phyloP scores from a whole-genome alignment of 345 rosid species.

The Gynandropsis gynandra region DNA sequence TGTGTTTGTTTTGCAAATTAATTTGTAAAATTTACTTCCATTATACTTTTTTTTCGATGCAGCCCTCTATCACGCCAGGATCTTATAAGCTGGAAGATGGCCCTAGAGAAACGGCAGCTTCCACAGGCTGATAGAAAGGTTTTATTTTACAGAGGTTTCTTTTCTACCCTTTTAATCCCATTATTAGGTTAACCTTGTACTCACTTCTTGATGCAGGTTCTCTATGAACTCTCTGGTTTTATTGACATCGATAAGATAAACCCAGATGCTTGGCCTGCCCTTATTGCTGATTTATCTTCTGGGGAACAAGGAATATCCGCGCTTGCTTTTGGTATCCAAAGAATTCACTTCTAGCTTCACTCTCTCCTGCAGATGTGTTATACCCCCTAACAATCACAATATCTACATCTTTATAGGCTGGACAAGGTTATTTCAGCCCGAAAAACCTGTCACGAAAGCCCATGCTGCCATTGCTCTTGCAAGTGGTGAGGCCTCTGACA shows the following conservation, averaged over 20 bases:
- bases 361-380: constrained; percentile 10
- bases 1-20: too few relatives aligned
- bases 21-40: too few relatives aligned
- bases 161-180: neutral
- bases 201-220: constrained; percentile 35
- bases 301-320: constrained; percentile 89
- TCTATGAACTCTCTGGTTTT: constrained; percentile 73
- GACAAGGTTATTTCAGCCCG: constrained; percentile 93
- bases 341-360: constrained; percentile 15
- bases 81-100: constrained; percentile 98
- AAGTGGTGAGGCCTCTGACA: constrained; percentile 75
- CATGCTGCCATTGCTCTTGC: constrained; percentile 97
- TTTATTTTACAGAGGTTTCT: constrained; percentile 13
- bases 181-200: constrained; percentile 13
- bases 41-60: constrained; percentile 18
- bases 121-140: constrained; percentile 91
- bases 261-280: constrained; percentile 91
- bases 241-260: constrained; percentile 76
- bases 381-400: constrained; percentile 3
- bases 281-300: constrained; percentile 69
- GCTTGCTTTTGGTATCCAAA: constrained; percentile 79
- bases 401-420: constrained; percentile 43
- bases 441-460: constrained; percentile 90
- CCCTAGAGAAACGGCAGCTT: constrained; percentile 75
- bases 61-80: constrained; percentile 96